These are phyloP conservation scores for Venturia effusa DNA, from an alignment of 2,329 filamentous ascomycete species.

Conservation along the genomic window DNA sequence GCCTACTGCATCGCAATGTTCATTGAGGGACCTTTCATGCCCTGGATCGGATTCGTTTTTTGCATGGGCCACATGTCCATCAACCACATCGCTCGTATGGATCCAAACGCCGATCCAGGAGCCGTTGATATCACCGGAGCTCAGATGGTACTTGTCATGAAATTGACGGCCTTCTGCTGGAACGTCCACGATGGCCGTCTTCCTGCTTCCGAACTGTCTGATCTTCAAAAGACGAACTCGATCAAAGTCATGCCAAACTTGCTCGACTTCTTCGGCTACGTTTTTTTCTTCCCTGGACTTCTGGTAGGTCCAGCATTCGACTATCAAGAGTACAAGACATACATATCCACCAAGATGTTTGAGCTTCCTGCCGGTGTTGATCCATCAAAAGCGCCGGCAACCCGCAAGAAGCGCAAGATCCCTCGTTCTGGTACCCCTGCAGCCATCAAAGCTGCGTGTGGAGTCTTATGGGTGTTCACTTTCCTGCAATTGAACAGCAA, in stretches of 20 bases:
- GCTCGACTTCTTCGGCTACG: conserved; percentile 79
- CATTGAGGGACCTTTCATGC: conserved; percentile 85
- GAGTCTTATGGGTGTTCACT: conserved; percentile 66
- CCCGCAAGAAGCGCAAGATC: conserved; percentile 82
- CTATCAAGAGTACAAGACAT: conserved; percentile 81
- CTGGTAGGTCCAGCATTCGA: conserved; percentile 90
- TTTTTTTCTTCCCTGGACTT: conserved; percentile 88
- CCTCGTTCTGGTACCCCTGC: conserved; percentile 84
- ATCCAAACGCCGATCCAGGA: conserved; percentile 46
- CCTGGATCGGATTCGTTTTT: conserved; percentile 90
- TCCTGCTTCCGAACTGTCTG: conserved; percentile 67
- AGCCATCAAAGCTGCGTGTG: conserved; percentile 59
- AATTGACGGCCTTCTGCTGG: conserved; percentile 93
- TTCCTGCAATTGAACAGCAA: conserved; percentile 63
- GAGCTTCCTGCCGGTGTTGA: conserved; percentile 73
- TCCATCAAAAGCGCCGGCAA: conserved; percentile 72
- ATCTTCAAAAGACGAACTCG: conserved; percentile 74
- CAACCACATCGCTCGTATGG: conserved; percentile 69
- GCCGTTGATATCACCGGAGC: conserved; percentile 80
- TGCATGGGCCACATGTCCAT: conserved; percentile 92
- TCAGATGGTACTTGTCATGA: conserved; percentile 98
- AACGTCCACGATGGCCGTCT: conserved; percentile 89
- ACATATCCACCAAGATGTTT: conserved; percentile 93
- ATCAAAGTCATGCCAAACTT: conserved; percentile 63
- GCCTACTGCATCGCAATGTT: conserved; percentile 77